Evolutionary conservation across 495 filamentous ascomycete species (phyloP).

Genomic region (Tuber microsphaerosporum): DNA sequence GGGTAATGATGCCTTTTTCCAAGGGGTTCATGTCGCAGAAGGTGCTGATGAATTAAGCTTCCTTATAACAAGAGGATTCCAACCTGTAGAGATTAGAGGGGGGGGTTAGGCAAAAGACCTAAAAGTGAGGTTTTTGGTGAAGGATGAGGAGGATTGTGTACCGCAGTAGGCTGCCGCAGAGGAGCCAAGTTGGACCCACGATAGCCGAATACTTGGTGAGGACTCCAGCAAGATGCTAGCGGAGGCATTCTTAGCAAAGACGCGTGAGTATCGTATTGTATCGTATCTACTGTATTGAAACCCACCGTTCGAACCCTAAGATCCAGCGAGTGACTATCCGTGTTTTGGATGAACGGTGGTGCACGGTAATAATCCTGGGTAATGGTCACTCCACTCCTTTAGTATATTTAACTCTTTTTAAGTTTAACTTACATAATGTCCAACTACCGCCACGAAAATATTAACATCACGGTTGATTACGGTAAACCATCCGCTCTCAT

Average conservation of each 20-base stretch:
- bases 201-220: too few relatives aligned
- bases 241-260: too few relatives aligned
- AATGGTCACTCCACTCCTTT: background rate
- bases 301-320: background rate
- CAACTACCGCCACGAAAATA: background rate
- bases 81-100: too few relatives aligned
- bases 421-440: background rate
- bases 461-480: background rate
- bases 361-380: background rate
- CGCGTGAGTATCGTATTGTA: background rate
- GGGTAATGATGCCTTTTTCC: background rate
- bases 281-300: background rate
- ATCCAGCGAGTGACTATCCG: background rate
- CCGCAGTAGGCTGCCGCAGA: too few relatives aligned
- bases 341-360: background rate
- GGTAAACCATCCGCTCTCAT: background rate
- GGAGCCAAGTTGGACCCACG: too few relatives aligned
- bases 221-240: too few relatives aligned
- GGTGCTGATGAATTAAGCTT: background rate
- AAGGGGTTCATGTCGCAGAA: background rate
- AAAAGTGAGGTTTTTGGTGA: too few relatives aligned
- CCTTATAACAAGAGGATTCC: background rate
- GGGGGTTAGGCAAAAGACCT: too few relatives aligned
- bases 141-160: too few relatives aligned
- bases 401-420: background rate